Evolutionary conservation across 352 stramenopile species (phyloP), one percentile per base, ranked within the genome.

Genomic region (Globisporangium yorkense): DNA sequence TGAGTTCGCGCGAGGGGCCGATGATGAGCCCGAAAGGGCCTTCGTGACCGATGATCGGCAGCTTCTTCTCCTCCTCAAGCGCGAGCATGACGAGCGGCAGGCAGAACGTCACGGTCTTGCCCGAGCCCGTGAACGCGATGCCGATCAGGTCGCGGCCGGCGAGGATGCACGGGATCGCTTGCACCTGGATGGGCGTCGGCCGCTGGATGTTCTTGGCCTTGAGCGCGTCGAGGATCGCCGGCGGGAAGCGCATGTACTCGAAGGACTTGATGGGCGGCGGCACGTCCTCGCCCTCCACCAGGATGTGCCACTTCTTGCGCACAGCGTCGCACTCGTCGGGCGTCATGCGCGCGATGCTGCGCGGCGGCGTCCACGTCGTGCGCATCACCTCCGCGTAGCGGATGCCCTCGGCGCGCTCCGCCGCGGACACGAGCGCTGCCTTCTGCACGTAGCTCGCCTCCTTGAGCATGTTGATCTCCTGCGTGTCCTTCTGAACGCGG

Each of bases 21-120:
- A 99, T 73, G 63, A 99, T 97, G 18, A 99, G 82, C 18, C 97
- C 97, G 40, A 99, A 93, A 0, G 97, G 97, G 1, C 97, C 97
- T 82, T 99, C 97, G 37, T 88, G 87, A 1, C 88, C 75, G 39
- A 96, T 78, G 16, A 98, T 80, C 0, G 95, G 89, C 83, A 98
- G 88, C 75, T 94, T 97, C 70, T 92, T 83, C 74, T 99, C 96
- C 67, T 99, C 89, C 67, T 99, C 96, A 29, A 99, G 77, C 44
- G 97, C 91, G 24, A 97, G 78, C 89, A 99, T 98, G 43, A 99
- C 88, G 15, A 99, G 70, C 39, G 97, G 97, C 43, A 99, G 68
- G 16, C 83, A 96, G 77, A 99, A 99, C 12, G 95, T 98, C 35
- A 99, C 80, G 0, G 97, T 99, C 74, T 99, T 99, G n/a, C 97